A percentile compares a stretch with the other conserved stretches of the same genome.
Evolutionary conservation across 345 rosid genomes (phyloP).

Genomic region (Brassica juncea): DNA sequence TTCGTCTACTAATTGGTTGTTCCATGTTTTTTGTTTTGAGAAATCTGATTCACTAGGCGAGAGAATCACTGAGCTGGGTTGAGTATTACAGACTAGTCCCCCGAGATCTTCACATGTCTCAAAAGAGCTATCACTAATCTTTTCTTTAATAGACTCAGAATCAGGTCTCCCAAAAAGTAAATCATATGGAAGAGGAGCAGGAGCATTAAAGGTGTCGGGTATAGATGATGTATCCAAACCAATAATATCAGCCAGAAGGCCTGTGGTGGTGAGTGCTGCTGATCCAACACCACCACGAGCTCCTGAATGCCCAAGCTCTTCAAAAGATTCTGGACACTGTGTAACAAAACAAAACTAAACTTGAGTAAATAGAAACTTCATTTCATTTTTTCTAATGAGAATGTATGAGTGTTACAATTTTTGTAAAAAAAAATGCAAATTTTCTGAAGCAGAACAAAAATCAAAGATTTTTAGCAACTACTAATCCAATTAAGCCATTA

Average conservation of each 20-base stretch:
- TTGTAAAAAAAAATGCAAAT: too few relatives aligned
- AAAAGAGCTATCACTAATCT: slow-evolving; percentile 48
- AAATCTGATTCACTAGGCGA: slow-evolving; percentile 57
- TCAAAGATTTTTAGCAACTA: too few relatives aligned
- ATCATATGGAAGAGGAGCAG: slow-evolving; percentile 78
- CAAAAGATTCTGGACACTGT: slow-evolving; percentile 66
- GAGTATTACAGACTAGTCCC: slow-evolving; percentile 48
- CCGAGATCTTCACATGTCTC: slow-evolving; percentile 44
- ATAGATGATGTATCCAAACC: slow-evolving; percentile 61
- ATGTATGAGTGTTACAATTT: too few relatives aligned
- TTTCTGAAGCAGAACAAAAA: too few relatives aligned
- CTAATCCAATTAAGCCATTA: background rate
- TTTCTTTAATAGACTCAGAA: slow-evolving; percentile 27
- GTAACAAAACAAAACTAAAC: slow-evolving; percentile 4
- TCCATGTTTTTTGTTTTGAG: slow-evolving; percentile 31
- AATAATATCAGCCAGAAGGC: slow-evolving; percentile 59
- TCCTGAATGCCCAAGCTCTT: slow-evolving; percentile 52
- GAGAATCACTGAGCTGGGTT: slow-evolving; percentile 46
- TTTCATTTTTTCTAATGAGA: background rate
- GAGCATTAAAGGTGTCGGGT: slow-evolving; percentile 68
- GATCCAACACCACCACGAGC: slow-evolving; percentile 47
- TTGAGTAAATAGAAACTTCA: background rate
- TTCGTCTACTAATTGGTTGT: slow-evolving; percentile 46
- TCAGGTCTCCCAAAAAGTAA: slow-evolving; percentile 51
- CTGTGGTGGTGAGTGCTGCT: slow-evolving; percentile 50